Percentiles rank a stretch among this genome's conserved stretches.
phyloP scores from a whole-genome alignment of 2,329 filamentous ascomycete genomes.

The Aschersonia sp. region DNA sequence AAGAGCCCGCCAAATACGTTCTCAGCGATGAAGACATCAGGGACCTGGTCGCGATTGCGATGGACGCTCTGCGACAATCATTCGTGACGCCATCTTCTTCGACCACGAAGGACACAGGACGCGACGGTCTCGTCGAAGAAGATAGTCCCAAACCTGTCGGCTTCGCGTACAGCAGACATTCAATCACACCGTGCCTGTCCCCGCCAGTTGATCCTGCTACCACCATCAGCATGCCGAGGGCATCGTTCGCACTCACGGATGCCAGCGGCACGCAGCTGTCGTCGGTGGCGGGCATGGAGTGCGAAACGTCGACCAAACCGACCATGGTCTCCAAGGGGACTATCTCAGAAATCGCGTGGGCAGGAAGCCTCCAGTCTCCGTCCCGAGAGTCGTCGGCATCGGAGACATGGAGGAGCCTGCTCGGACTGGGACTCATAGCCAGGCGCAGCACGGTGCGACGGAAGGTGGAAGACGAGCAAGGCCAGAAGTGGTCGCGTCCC shows the following conservation, averaged over 20 bases:
- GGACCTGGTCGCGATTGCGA: conserved; percentile 3
- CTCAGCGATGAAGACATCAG: conserved; percentile 5
- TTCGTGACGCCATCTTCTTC: background rate
- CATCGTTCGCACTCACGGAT: conserved; percentile 12
- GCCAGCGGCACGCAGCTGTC: background rate
- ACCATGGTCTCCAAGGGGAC: conserved; percentile 15
- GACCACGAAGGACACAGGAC: background rate
- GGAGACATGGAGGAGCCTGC: background rate
- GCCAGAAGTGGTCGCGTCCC: too few relatives aligned
- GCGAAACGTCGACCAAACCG: conserved; percentile 8
- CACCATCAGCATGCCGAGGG: conserved; percentile 17
- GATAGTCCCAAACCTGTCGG: conserved; percentile 4
- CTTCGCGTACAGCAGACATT: conserved; percentile 8
- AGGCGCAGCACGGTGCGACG: too few relatives aligned
- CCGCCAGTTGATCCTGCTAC: conserved; percentile 16
- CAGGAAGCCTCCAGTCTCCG: conserved; percentile 4
- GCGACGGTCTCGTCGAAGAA: background rate
- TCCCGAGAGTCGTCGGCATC: background rate
- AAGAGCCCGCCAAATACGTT: conserved; percentile 4
- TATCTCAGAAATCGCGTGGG: conserved; percentile 17
- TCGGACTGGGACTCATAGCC: too few relatives aligned
- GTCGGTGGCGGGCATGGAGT: background rate
- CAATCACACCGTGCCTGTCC: conserved; percentile 11
- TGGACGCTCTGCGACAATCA: conserved; percentile 1
- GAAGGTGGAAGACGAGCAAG: too few relatives aligned